These are phyloP conservation scores for Xylaria polymorpha DNA, from an alignment of 2,329 filamentous ascomycete genomes.

Conservation along the genomic window DNA sequence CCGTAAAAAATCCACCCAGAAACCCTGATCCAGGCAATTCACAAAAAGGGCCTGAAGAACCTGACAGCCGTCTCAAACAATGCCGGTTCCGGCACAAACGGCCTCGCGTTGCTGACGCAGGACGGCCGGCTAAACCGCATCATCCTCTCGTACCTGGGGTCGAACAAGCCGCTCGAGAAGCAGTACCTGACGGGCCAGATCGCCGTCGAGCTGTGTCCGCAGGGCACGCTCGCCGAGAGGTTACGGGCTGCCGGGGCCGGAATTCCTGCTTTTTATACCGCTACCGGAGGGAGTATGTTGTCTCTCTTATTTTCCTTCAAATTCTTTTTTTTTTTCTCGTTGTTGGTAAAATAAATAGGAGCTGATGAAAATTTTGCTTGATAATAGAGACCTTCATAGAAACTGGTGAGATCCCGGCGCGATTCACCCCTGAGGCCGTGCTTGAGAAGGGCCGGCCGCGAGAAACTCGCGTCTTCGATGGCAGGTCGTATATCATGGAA, in stretches of 20 bases:
- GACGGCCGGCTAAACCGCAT: slow-evolving; percentile 78
- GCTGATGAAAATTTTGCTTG: slow-evolving; percentile 3
- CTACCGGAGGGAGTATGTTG: slow-evolving; percentile 73
- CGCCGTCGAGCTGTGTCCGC: slow-evolving; percentile 79
- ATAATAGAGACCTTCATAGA: slow-evolving; percentile 70
- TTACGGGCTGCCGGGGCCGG: slow-evolving; percentile 79
- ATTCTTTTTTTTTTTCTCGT: not conserved
- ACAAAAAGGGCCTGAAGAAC: slow-evolving; percentile 67
- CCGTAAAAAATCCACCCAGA: slow-evolving; percentile 56
- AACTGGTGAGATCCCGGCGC: slow-evolving; percentile 74
- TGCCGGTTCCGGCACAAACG: slow-evolving; percentile 75
- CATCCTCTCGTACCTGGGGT: slow-evolving; percentile 79
- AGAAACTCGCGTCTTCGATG: slow-evolving; percentile 79
- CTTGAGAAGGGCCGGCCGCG: slow-evolving; percentile 73
- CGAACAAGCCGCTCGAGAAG: slow-evolving; percentile 80
- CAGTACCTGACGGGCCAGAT: slow-evolving; percentile 81
- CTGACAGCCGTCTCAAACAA: slow-evolving; percentile 86
- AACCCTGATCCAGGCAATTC: slow-evolving; percentile 77
- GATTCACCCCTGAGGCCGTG: slow-evolving; percentile 68
- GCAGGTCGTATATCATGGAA: slow-evolving; percentile 81
- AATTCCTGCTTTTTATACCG: slow-evolving; percentile 84
- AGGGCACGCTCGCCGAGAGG: slow-evolving; percentile 79
- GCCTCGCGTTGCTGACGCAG: slow-evolving; percentile 74
- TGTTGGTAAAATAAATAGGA: not conserved
- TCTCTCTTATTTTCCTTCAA: not conserved